These are phyloP conservation scores for Russula abietina DNA, from an alignment of 768 basidiomycete genomes.

Conservation along the genomic window DNA sequence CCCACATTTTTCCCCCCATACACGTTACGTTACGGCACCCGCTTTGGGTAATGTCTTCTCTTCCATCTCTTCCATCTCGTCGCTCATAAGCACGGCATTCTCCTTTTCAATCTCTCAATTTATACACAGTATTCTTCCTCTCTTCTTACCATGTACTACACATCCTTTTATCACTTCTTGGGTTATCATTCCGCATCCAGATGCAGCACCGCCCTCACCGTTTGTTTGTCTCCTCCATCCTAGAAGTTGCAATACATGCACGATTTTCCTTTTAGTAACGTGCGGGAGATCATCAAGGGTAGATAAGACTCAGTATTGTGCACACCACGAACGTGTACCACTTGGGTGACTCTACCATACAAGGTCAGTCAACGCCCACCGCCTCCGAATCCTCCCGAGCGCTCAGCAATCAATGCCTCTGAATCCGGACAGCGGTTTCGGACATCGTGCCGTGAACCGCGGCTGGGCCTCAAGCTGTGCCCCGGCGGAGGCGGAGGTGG, in stretches of 20 bases:
- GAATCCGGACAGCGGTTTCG: neutral
- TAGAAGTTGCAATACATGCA: neutral
- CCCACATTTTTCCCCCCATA: neutral
- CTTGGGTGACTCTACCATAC: too few species aligned
- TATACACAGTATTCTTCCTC: neutral
- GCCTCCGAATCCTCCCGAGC: neutral
- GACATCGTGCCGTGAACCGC: neutral
- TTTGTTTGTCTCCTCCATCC: neutral
- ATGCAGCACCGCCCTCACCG: neutral
- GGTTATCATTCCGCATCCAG: neutral
- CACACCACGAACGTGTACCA: too few species aligned
- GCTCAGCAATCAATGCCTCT: neutral
- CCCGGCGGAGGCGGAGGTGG: neutral
- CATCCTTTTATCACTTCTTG: slow-evolving; percentile 5
- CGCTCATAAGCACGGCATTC: slow-evolving; percentile 1
- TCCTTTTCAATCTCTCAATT: slow-evolving; percentile 1
- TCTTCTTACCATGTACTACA: slow-evolving; percentile 9
- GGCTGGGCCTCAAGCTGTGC: neutral
- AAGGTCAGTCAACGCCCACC: too few species aligned
- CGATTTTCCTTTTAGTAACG: neutral
- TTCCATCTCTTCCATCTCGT: neutral
- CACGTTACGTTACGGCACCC: slow-evolving; percentile 6
- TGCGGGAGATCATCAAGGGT: neutral
- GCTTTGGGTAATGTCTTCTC: slow-evolving; percentile 2
- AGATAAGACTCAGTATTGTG: neutral